These are phyloP conservation scores for Trichoderma koningii DNA, from an alignment of 2,329 filamentous ascomycete genomes.

Conservation along the genomic window DNA sequence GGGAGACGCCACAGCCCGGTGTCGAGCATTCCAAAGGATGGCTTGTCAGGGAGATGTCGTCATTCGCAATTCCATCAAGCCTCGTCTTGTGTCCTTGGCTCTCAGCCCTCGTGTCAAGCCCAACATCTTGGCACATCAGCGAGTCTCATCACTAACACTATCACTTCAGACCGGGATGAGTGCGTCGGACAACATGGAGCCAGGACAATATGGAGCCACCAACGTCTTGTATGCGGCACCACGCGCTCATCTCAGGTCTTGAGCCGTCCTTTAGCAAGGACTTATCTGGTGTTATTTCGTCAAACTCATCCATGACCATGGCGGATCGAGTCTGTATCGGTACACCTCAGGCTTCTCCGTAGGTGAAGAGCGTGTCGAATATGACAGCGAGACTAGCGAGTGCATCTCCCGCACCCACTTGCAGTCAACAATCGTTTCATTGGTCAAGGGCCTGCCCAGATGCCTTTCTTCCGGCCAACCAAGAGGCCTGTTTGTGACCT, in stretches of 20 bases:
- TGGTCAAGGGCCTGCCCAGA: background rate
- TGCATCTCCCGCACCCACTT: constrained; percentile 20
- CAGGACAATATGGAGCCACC: background rate
- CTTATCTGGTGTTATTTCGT: too few relatives aligned
- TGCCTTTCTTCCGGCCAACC: background rate
- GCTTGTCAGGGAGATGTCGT: constrained; percentile 3
- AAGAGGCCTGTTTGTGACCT: background rate
- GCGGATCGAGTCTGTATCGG: constrained; percentile 2
- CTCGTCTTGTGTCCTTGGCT: background rate
- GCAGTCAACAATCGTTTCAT: constrained; percentile 12
- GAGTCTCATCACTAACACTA: too few relatives aligned
- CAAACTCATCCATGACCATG: too few relatives aligned
- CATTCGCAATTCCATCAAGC: background rate
- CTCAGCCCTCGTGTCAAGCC: background rate
- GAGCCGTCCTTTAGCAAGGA: too few relatives aligned
- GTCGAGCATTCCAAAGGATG: background rate
- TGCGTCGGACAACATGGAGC: background rate
- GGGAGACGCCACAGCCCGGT: background rate
- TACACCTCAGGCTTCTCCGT: background rate
- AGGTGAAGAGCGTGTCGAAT: background rate
- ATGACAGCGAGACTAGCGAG: background rate
- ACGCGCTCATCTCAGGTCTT: too few relatives aligned
- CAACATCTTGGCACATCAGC: background rate
- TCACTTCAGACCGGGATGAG: background rate
- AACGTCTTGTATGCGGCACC: background rate